Conservation (phyloP, 2,329 filamentous ascomycete genomes). For the Pseudogymnoascus sp. region DNA sequence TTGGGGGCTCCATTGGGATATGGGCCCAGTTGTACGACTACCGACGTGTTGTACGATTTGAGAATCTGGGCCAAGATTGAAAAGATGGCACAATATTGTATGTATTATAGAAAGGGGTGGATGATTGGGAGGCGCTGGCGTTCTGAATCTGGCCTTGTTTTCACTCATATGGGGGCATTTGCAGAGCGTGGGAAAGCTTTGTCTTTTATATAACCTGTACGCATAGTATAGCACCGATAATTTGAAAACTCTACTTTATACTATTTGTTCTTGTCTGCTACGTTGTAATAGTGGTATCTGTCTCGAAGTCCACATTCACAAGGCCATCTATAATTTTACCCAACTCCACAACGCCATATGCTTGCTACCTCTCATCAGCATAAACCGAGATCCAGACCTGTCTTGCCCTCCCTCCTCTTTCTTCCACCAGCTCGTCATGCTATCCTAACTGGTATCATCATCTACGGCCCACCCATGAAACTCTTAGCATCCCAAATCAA, state of each 20-base stretch:
- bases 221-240: conserved; percentile 5
- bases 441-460: too few species aligned
- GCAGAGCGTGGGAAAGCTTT: conserved; percentile 2
- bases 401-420: background rate
- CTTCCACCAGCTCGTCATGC: background rate
- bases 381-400: background rate
- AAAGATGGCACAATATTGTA: background rate
- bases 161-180: background rate
- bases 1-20: background rate
- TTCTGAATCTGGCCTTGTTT: conserved; percentile 4
- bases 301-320: background rate
- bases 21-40: conserved; percentile 6
- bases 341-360: conserved; percentile 1
- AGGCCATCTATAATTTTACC: background rate
- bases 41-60: conserved; percentile 4
- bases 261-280: background rate
- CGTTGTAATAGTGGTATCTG: background rate
- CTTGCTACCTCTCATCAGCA: background rate
- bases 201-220: conserved; percentile 1
- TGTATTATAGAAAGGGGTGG: conserved; percentile 3
- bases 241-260: conserved; percentile 7
- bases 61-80: background rate
- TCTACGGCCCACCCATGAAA: conserved; percentile 40
- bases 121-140: background rate
- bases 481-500: conserved; percentile 84